Conservation (phyloP, 2,329 filamentous ascomycete genomes). For the Fusarium miscanthi region DNA sequence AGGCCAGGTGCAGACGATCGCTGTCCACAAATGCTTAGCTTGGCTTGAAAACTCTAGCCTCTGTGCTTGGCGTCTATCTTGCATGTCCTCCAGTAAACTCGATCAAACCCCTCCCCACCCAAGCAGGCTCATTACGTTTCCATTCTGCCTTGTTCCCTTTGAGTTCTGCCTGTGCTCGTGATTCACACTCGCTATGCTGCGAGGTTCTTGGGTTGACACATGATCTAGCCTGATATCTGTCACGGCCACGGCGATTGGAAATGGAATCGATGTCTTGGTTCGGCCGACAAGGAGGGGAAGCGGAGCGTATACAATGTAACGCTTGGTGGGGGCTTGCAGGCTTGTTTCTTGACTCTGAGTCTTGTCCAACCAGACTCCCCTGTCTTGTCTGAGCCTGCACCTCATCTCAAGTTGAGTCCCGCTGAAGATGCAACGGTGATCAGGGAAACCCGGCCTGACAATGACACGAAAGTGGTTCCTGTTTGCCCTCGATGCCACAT, state of each 20-base stretch:
- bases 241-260: conserved; percentile 21
- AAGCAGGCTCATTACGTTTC: conserved; percentile 39
- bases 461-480: conserved; percentile 33
- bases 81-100: conserved; percentile 11
- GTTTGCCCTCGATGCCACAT: conserved; percentile 17
- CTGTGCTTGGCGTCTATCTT: conserved; percentile 30
- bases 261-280: conserved; percentile 33
- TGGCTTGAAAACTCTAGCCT: conserved; percentile 24
- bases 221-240: conserved; percentile 1
- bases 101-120: conserved; percentile 20
- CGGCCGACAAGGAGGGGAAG: conserved; percentile 35
- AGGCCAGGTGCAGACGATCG: conserved; percentile 34
- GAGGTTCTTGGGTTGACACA: background rate
- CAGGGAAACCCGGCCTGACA: conserved; percentile 31
- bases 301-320: conserved; percentile 33
- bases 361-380: conserved; percentile 30
- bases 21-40: conserved; percentile 33
- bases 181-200: background rate
- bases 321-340: conserved; percentile 23
- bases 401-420: conserved; percentile 35
- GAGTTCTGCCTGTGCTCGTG: conserved; percentile 5
- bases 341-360: background rate
- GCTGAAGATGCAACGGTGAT: conserved; percentile 40
- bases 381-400: conserved; percentile 22
- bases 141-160: conserved; percentile 1